Base-by-base conservation (phyloP, 2,329 filamentous ascomycete genomes). In the Dactylonectria macrodidyma region DNA sequence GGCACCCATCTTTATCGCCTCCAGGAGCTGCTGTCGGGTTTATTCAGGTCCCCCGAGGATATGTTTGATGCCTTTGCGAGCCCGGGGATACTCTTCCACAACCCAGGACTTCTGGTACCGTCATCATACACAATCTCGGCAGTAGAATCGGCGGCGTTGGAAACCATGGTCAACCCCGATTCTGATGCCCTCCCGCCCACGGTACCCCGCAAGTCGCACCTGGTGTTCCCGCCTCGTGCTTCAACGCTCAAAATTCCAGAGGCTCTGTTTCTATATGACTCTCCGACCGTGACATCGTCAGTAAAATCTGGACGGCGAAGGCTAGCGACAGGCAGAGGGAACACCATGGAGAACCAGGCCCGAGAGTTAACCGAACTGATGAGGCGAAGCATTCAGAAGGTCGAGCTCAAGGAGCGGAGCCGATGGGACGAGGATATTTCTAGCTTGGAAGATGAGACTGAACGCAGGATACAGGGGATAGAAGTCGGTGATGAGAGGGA, bases 1-100 rank as follows among this genome's bases (percentile, higher is more conserved):
- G 79, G 80, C 11, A 79, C 82, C 2, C 78, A 81, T 59, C 74
- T 86, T 34, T 75, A 80, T 14, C 65, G 78, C 46, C 68, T 88
- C 30, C 77, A 81, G 46, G 70, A 78, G 7, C 77, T 79, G 36
- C 68, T 83, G 33, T 76, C 80, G 0, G 68, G 65, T 5, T 80
- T 90, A n/a, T 91, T 91, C 73, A 69, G 71, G 10, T 72, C 70
- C 0, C 88, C 89, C 0, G 75, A 75, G 1, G 78, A 86, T 65
- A 76, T 90, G 34, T 90, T 91, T 68, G 90, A 92, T 71, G 78
- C 86, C 0, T 91, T 91, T 75, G 88, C 84, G 5, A 90, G 88
- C 66, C 84, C 90, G 0, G 82, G 83, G 59, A 81, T 91, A 1
- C 87, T 91, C 73, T 91, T 91, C 72, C 87, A 87, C 58, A 86